Conservation (phyloP, 2,329 filamentous ascomycete genomes). For the Diatrype stigma region DNA sequence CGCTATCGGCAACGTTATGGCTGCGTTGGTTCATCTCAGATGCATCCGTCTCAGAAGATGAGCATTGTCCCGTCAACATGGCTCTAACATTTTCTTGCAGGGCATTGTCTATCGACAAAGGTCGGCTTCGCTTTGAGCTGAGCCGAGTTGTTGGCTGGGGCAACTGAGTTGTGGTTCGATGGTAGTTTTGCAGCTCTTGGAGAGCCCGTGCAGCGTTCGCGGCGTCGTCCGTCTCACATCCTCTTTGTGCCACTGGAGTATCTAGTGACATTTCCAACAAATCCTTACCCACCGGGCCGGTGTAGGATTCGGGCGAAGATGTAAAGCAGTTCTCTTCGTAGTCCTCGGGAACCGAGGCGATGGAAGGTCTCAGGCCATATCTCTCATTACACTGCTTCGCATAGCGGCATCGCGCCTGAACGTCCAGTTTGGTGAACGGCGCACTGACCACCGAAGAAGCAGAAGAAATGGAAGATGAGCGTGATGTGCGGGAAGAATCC, state of each 20-base stretch:
- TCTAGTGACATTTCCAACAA: constrained; percentile 46
- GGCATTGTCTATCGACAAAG: constrained; percentile 53
- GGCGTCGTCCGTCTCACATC: constrained; percentile 46
- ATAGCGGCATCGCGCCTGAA: constrained; percentile 60
- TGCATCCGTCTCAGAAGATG: constrained; percentile 30
- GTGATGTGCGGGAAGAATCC: constrained; percentile 57
- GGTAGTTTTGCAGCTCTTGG: constrained; percentile 57
- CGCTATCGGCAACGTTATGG: constrained; percentile 40
- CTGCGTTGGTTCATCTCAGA: constrained; percentile 36
- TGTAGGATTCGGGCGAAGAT: constrained; percentile 55
- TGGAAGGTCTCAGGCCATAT: constrained; percentile 45
- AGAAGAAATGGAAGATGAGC: constrained; percentile 62
- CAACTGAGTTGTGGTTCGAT: constrained; percentile 27
- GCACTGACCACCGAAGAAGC: constrained; percentile 57
- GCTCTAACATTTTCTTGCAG: constrained; percentile 66
- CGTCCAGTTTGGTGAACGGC: constrained; percentile 55
- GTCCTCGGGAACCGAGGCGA: constrained; percentile 56
- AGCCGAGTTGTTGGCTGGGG: constrained; percentile 32
- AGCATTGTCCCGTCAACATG: constrained; percentile 41
- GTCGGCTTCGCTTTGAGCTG: constrained; percentile 56
- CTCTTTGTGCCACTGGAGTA: constrained; percentile 41
- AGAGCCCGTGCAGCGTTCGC: constrained; percentile 54
- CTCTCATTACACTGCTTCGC: constrained; percentile 56
- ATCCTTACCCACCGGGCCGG: constrained; percentile 48
- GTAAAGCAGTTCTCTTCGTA: constrained; percentile 47